phyloP scores from a whole-genome alignment of 768 basidiomycete genomes.

The Pleurotus platypus region DNA sequence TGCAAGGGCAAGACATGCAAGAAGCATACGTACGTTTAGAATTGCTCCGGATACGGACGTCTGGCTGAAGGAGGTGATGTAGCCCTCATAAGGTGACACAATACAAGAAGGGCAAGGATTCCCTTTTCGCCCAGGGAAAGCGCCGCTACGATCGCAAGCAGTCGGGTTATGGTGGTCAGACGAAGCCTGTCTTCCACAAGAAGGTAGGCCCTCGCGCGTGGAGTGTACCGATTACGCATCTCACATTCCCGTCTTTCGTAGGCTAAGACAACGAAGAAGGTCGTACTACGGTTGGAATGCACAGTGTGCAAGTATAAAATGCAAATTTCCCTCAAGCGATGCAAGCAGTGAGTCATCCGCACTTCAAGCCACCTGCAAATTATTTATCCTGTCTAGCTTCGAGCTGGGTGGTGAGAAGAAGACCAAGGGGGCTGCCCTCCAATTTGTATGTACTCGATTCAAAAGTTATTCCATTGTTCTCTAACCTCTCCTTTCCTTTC shows the following conservation, averaged over 20 bases:
- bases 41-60: conserved; percentile 37
- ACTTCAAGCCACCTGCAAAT: neutral
- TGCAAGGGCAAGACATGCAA: conserved; percentile 97
- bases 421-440: conserved; percentile 95
- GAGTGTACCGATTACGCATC: neutral
- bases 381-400: conserved; percentile 54
- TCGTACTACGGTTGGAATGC: conserved; percentile 96
- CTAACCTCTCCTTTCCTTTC: no score
- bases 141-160: conserved; percentile 99
- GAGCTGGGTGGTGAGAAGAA: conserved; percentile 99
- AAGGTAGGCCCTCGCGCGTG: conserved; percentile 52
- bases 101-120: conserved; percentile 2
- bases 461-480: no score
- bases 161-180: conserved; percentile 99
- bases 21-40: conserved; percentile 86
- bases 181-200: conserved; percentile 99
- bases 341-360: conserved; percentile 75
- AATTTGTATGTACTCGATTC: conserved; percentile 65
- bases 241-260: conserved; percentile 22
- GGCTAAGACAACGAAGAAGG: conserved; percentile 99
- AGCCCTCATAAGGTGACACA: conserved; percentile 7
- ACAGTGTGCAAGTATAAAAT: conserved; percentile 98
- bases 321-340: conserved; percentile 94
- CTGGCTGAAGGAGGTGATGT: neutral
- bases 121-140: conserved; percentile 97